A percentile compares a stretch with the other conserved stretches of the same genome.
Conservation (phyloP, 2,329 filamentous ascomycete genomes). For the Didymella pinodella region DNA sequence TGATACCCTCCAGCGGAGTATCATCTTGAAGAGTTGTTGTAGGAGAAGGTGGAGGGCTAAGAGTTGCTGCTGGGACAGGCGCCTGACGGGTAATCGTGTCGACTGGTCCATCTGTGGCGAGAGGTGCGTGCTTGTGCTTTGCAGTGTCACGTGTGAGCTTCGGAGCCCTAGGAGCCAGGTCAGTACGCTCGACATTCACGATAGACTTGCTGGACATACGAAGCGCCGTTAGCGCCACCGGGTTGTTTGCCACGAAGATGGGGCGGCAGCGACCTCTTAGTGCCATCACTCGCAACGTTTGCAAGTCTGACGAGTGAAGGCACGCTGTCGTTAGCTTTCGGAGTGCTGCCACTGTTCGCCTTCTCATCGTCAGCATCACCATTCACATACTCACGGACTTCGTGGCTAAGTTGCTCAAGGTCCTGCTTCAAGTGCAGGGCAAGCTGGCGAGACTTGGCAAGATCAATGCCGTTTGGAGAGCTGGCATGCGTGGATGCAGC, state of each 20-base stretch:
- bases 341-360: slow-evolving; percentile 12
- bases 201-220: neutral
- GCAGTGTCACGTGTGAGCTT: slow-evolving; percentile 4
- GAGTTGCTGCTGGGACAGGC: slow-evolving; percentile 10
- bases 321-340: slow-evolving; percentile 15
- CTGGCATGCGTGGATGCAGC: slow-evolving; percentile 30
- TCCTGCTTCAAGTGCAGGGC: slow-evolving; percentile 26
- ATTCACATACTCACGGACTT: slow-evolving; percentile 18
- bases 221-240: neutral
- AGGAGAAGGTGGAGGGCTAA: slow-evolving; percentile 25
- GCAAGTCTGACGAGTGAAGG: slow-evolving; percentile 16
- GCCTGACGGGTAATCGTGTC: slow-evolving; percentile 22
- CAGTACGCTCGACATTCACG: neutral
- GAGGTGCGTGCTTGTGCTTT: slow-evolving; percentile 17
- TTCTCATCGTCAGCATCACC: slow-evolving; percentile 22
- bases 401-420: slow-evolving; percentile 28
- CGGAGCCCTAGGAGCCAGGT: neutral
- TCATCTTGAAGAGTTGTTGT: slow-evolving; percentile 15
- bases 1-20: slow-evolving; percentile 3
- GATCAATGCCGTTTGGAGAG: slow-evolving; percentile 21
- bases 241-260: slow-evolving; percentile 25
- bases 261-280: slow-evolving; percentile 30
- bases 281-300: slow-evolving; percentile 12
- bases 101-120: slow-evolving; percentile 33
- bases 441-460: slow-evolving; percentile 22